Percentiles rank a stretch among this genome's conserved stretches.
phyloP scores from a whole-genome alignment of 257 asterid species.

The Apocynum venetum region DNA sequence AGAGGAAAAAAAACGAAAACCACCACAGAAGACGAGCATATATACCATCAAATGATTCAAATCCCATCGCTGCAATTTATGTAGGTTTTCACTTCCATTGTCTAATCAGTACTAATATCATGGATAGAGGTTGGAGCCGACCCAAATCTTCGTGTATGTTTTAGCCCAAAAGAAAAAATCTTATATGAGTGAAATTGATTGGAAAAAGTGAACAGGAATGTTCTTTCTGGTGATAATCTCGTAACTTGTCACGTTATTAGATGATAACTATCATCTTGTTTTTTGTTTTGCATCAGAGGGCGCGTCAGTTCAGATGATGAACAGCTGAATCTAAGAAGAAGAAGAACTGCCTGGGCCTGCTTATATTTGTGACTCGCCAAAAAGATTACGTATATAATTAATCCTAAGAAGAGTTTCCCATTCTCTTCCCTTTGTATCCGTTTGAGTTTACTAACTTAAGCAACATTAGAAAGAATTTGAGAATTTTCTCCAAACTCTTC shows the following conservation, averaged over 20 bases:
- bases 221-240: neutral
- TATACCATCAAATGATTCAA: neutral
- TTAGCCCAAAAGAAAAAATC: no score
- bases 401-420: no score
- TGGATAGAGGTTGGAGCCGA: no score
- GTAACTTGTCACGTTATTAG: neutral
- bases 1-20: no score
- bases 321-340: neutral
- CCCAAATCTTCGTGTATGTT: no score
- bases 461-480: neutral
- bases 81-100: neutral
- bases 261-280: neutral
- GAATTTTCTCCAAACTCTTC: neutral
- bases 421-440: neutral
- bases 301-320: neutral
- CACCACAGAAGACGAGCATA: no score
- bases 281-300: neutral
- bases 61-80: neutral
- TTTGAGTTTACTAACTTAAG: neutral
- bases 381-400: no score
- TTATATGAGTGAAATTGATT: no score
- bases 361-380: no score
- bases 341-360: no score
- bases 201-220: neutral
- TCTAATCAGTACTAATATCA: neutral